These are phyloP conservation scores for Avena eriantha DNA, from an alignment of 176 grass and related monocot species.

Conservation along the genomic window DNA sequence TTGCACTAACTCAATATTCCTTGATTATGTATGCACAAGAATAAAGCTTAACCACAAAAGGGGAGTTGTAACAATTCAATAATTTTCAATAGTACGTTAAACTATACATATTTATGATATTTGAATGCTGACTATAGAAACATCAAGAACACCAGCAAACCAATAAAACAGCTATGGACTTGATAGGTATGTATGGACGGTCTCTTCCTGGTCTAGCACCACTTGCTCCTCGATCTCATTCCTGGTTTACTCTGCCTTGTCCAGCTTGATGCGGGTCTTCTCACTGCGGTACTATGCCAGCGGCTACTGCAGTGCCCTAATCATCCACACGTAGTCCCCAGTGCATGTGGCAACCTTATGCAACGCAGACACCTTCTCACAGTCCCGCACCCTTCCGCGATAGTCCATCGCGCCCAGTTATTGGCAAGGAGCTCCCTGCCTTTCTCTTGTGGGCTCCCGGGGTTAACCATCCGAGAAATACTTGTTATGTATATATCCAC, in stretches of 20 bases:
- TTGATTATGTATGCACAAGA: no score
- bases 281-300: constrained; percentile 45
- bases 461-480: no score
- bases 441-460: no score
- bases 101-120: no score
- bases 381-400: background rate
- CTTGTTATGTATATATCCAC: no score
- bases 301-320: constrained; percentile 47
- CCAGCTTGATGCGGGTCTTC: constrained; percentile 47
- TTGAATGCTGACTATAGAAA: background rate
- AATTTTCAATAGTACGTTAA: no score
- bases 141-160: background rate
- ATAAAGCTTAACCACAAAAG: no score
- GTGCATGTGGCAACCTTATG: constrained; percentile 43
- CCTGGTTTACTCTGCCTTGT: constrained; percentile 29
- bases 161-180: background rate
- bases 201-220: constrained; percentile 48
- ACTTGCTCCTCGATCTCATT: constrained; percentile 52
- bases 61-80: no score
- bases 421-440: constrained; percentile 45
- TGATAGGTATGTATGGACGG: constrained; percentile 15
- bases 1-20: no score
- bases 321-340: constrained; percentile 37
- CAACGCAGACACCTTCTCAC: constrained; percentile 43
- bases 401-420: constrained; percentile 44